Conservation (phyloP, 768 basidiomycete genomes). For the Jaapia argillacea region DNA sequence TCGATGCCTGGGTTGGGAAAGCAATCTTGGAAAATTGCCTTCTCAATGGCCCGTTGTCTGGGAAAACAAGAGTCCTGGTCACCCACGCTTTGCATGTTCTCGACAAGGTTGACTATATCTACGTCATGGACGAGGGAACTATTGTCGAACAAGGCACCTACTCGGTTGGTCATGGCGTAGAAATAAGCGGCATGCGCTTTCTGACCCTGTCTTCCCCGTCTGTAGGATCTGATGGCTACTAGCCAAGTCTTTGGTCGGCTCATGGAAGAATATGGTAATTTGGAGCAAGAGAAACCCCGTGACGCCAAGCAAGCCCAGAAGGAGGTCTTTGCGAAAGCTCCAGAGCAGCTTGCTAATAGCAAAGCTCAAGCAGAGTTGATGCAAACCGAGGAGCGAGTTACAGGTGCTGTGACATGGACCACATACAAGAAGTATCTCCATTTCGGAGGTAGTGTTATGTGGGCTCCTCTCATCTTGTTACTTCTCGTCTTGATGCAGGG, state of each 20-base stretch:
- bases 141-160: slow-evolving; percentile 60
- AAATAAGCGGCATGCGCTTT: too few relatives aligned
- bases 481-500: slow-evolving; percentile 38
- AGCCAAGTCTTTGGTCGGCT: slow-evolving; percentile 36
- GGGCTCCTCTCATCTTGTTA: slow-evolving; percentile 30
- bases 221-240: slow-evolving; percentile 34
- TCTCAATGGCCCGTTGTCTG: slow-evolving; percentile 37
- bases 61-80: slow-evolving; percentile 50
- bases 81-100: slow-evolving; percentile 52
- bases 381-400: slow-evolving; percentile 31
- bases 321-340: slow-evolving; percentile 12
- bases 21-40: slow-evolving; percentile 55
- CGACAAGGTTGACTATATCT: slow-evolving; percentile 52
- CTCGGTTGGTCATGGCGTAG: slow-evolving; percentile 22
- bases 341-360: slow-evolving; percentile 13
- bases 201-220: too few relatives aligned
- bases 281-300: slow-evolving; percentile 24
- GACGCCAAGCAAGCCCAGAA: slow-evolving; percentile 17
- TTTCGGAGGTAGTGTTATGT: slow-evolving; percentile 24
- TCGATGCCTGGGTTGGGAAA: slow-evolving; percentile 70
- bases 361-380: slow-evolving; percentile 19
- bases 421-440: slow-evolving; percentile 26
- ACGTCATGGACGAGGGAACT: slow-evolving; percentile 46
- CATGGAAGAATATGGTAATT: slow-evolving; percentile 45
- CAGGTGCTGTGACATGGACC: slow-evolving; percentile 23